Base-by-base conservation (phyloP, 345 rosid species). In the Euphorbia pulcherrima region DNA sequence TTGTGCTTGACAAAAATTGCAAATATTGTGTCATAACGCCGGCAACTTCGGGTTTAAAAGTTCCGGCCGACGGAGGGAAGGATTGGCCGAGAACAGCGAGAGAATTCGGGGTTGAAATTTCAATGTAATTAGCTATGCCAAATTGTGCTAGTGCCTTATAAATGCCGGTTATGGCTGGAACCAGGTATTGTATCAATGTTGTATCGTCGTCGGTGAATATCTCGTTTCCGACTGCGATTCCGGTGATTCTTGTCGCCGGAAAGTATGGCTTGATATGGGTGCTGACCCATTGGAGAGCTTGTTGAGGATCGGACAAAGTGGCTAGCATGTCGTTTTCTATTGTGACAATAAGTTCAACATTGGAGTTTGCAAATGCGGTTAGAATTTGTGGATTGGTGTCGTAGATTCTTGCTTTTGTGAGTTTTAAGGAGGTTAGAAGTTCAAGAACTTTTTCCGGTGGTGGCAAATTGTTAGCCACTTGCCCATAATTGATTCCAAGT, bases 401-500 rank as follows among this genome's bases (percentile, higher is more conserved):
- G 23, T 94, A 94, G 65, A 94, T 89, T 82, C 90, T 84, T 21
- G 88, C 79, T 75, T 87, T 91, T 18, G 81, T 85, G 66, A 91
- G 40, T 78, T 79, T 83, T 11, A 89, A 72, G 53, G 97, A 79
- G 61, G 81, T 77, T 57, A 94, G 50, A 66, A 94, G 95, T 56
- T 78, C 84, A 21, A 87, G 74, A 53, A 91, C 99, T 64, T 70
- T 80, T 46, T 85, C 83, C 0, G 99, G 95, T 8, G 86, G 72
- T 10, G 87, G 97, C 74, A 94, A 75, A 79, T 91, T 86, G 79
- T 88, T 78, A 8, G 75, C 99, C 28, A 94, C 77, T 82, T 94
- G 99, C 12, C 99, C 99, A 27, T 94, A 94, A 60, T 91, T 94
- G 79, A 94, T 89, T 58, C 97, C 99, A 46, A 91, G 74, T 33